Percentiles rank a stretch among this genome's conserved stretches.
These are phyloP conservation scores for Dothistroma pini DNA, from an alignment of 2,329 filamentous ascomycete genomes.

Conservation along the genomic window DNA sequence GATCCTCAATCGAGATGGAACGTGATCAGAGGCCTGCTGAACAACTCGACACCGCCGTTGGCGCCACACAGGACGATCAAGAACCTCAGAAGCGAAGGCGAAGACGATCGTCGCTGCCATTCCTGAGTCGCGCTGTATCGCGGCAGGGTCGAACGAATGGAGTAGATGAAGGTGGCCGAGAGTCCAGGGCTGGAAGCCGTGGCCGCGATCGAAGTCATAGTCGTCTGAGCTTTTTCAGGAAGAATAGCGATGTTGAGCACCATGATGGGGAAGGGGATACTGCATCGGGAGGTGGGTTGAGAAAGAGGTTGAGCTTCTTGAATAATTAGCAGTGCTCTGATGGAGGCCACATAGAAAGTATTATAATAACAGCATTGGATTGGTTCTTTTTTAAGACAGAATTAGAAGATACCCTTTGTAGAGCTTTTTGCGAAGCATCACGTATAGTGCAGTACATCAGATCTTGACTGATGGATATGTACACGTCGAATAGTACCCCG, in stretches of 20 bases:
- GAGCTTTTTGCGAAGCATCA: neutral
- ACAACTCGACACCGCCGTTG: slow-evolving; percentile 6
- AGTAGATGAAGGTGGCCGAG: slow-evolving; percentile 25
- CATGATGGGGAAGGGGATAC: slow-evolving; percentile 8
- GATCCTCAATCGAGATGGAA: slow-evolving; percentile 16
- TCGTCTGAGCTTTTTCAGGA: slow-evolving; percentile 28
- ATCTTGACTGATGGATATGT: too few species aligned
- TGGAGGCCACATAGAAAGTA: neutral
- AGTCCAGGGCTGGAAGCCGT: slow-evolving; percentile 18
- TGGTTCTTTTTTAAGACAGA: neutral
- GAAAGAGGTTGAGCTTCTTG: slow-evolving; percentile 74
- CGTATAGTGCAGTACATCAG: too few species aligned
- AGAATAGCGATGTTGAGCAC: slow-evolving; percentile 1
- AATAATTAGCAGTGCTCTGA: slow-evolving; percentile 54
- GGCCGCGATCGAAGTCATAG: slow-evolving; percentile 25
- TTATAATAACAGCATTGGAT: neutral
- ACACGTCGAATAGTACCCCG: too few species aligned
- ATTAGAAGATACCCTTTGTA: neutral
- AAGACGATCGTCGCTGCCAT: slow-evolving; percentile 23
- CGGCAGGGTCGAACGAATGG: slow-evolving; percentile 20
- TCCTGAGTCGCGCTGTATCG: slow-evolving; percentile 35
- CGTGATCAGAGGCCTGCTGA: slow-evolving; percentile 2
- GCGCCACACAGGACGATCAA: slow-evolving; percentile 11
- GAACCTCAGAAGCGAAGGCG: slow-evolving; percentile 12
- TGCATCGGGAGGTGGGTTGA: slow-evolving; percentile 43